These are phyloP conservation scores for Sutorius eximius DNA, from an alignment of 1,284 basidiomycete genomes.

Conservation along the genomic window DNA sequence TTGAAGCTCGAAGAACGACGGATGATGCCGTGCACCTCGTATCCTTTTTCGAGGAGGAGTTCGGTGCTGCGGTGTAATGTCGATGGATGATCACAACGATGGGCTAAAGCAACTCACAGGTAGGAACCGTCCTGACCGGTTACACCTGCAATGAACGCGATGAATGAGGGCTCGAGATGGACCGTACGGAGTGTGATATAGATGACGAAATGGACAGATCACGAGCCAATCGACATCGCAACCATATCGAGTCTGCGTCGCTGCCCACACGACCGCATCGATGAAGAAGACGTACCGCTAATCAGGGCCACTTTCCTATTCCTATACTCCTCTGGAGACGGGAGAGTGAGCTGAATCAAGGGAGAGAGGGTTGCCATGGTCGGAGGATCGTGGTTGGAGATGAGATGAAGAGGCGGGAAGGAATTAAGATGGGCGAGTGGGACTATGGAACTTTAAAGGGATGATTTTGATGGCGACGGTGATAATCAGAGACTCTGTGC, in stretches of 20 bases:
- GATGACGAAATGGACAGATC: constrained; percentile 1
- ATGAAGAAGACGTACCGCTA: constrained; percentile 56
- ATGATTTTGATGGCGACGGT: not conserved
- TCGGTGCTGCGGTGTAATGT: constrained; percentile 59
- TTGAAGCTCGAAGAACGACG: constrained; percentile 94
- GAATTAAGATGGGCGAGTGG: not conserved
- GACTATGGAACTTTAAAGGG: not conserved
- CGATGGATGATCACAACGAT: constrained; percentile 2
- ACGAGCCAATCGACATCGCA: constrained; percentile 1
- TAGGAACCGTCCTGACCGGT: constrained; percentile 93
- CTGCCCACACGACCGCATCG: constrained; percentile 1
- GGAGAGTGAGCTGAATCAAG: constrained; percentile 56
- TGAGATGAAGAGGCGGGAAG: not conserved
- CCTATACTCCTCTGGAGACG: constrained; percentile 74
- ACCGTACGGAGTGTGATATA: not conserved
- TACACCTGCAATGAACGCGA: constrained; percentile 57
- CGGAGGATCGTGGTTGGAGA: not conserved
- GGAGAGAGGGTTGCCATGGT: constrained; percentile 35
- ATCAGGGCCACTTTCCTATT: constrained; percentile 89
- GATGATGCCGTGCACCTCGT: constrained; percentile 91
- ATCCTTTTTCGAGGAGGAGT: constrained; percentile 82
- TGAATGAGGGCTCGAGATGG: constrained; percentile 2
- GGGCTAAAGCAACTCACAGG: constrained; percentile 50
- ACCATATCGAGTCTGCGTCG: not conserved
- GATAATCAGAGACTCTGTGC: constrained; percentile 1